A percentile compares a stretch with the other conserved stretches of the same genome.
Evolutionary conservation across 2,329 filamentous ascomycete genomes (phyloP).

Genomic region (Botrytis fragariae): DNA sequence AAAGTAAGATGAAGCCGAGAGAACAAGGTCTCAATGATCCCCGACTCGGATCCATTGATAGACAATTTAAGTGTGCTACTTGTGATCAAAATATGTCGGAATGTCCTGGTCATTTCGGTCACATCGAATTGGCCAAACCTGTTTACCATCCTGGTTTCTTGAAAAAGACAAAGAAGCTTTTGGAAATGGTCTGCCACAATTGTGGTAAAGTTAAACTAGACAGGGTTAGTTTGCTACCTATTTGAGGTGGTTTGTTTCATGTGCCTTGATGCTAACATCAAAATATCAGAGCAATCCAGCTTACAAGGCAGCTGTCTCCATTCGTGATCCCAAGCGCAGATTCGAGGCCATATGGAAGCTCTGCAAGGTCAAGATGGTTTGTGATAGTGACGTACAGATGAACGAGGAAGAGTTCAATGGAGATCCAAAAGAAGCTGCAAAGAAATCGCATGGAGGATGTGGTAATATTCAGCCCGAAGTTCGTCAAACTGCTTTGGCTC

Average conservation of each 20-base stretch:
- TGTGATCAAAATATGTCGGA: constrained; percentile 94
- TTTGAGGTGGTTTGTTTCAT: constrained; percentile 51
- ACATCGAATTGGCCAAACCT: constrained; percentile 95
- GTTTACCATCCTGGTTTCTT: constrained; percentile 96
- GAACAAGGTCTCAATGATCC: constrained; percentile 93
- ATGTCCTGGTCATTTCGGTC: constrained; percentile 96
- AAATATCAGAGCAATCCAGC: constrained; percentile 73
- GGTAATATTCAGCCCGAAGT: constrained; percentile 89
- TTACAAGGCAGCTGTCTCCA: constrained; percentile 76
- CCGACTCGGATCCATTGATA: constrained; percentile 92
- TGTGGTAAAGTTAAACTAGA: constrained; percentile 97
- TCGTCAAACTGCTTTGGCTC: constrained; percentile 78
- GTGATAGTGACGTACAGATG: constrained; percentile 71
- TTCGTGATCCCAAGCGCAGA: constrained; percentile 88
- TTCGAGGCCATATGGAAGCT: constrained; percentile 91
- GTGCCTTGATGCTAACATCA: constrained; percentile 59
- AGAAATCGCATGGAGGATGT: constrained; percentile 77
- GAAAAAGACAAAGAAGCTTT: constrained; percentile 98
- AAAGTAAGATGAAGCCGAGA: constrained; percentile 85
- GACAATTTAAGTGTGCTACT: constrained; percentile 92
- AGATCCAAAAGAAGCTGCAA: constrained; percentile 51
- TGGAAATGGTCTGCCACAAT: constrained; percentile 98
- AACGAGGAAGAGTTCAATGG: constrained; percentile 67
- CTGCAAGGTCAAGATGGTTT: constrained; percentile 84
- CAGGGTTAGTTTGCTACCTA: constrained; percentile 79